These are phyloP conservation scores for Tuber melanosporum DNA, from an alignment of 495 filamentous ascomycete genomes.

Conservation along the genomic window DNA sequence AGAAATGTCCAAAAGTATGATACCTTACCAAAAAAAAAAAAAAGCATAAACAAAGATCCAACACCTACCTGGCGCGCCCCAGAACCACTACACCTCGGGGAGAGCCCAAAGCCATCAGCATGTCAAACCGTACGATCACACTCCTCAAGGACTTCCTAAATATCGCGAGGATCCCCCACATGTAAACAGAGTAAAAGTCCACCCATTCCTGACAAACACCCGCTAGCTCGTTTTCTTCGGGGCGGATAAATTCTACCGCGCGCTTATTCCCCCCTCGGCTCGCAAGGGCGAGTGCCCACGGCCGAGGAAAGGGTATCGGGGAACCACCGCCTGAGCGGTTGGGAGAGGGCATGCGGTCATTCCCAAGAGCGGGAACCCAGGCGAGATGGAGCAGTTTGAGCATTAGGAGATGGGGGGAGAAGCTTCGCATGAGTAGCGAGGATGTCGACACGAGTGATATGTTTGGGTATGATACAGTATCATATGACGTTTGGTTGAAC, in stretches of 20 bases:
- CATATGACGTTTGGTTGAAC: slow-evolving; percentile 27
- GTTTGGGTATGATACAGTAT: slow-evolving; percentile 48
- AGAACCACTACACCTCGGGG: slow-evolving; percentile 54
- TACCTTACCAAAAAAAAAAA: slow-evolving; percentile 51
- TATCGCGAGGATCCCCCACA: slow-evolving; percentile 44
- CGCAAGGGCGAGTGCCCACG: slow-evolving; percentile 59
- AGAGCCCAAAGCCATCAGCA: slow-evolving; percentile 54
- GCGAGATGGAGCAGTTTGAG: slow-evolving; percentile 43
- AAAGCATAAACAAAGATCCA: slow-evolving; percentile 52
- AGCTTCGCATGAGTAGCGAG: slow-evolving; percentile 56
- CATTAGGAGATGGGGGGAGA: slow-evolving; percentile 46
- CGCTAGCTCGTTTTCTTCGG: slow-evolving; percentile 46
- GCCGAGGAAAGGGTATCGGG: slow-evolving; percentile 61
- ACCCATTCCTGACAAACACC: slow-evolving; percentile 55
- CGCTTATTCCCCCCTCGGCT: slow-evolving; percentile 54
- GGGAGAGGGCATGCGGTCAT: slow-evolving; percentile 45
- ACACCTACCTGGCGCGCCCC: slow-evolving; percentile 49
- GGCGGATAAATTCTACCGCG: slow-evolving; percentile 48
- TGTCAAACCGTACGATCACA: slow-evolving; percentile 51
- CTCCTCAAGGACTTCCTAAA: slow-evolving; percentile 45
- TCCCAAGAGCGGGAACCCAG: slow-evolving; percentile 46
- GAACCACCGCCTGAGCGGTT: slow-evolving; percentile 49
- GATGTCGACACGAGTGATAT: slow-evolving; percentile 76
- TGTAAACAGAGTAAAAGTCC: slow-evolving; percentile 57
- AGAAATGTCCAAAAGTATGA: slow-evolving; percentile 41